Percentiles rank a stretch among this genome's conserved stretches.
Evolutionary conservation across 2,329 filamentous ascomycete genomes (phyloP).

Genomic region (Colletotrichum kahawae): DNA sequence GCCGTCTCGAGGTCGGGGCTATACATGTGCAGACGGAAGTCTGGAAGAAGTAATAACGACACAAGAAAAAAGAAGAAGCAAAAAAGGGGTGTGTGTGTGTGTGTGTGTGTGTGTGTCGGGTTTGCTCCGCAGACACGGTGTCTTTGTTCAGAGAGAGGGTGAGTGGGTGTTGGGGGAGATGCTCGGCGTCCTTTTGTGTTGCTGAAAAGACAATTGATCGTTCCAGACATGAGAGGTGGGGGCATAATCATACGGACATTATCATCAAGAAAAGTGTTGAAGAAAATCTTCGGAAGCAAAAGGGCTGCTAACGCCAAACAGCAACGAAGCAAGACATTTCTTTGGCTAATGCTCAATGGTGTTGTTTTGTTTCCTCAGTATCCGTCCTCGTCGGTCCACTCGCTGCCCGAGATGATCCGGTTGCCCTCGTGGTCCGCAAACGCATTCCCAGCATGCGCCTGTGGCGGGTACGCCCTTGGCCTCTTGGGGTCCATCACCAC

Average conservation of each 20-base stretch:
- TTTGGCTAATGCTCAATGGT: neutral
- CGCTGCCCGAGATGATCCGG: conserved; percentile 66
- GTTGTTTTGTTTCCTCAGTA: conserved; percentile 40
- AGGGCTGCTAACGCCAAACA: neutral
- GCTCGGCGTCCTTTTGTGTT: neutral
- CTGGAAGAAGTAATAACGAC: conserved; percentile 4
- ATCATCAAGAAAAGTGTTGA: conserved; percentile 1
- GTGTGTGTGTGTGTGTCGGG: neutral
- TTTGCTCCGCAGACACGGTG: neutral
- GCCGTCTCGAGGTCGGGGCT: neutral
- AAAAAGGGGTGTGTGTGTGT: rapidly evolving
- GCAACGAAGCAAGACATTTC: neutral
- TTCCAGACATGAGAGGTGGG: neutral
- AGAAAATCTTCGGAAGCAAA: neutral
- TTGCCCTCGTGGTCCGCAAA: conserved; percentile 65
- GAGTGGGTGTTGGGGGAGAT: neutral
- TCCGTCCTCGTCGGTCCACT: conserved; percentile 71
- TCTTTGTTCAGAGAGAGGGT: neutral
- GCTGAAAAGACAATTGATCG: neutral
- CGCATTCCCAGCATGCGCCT: conserved; percentile 50
- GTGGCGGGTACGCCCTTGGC: conserved; percentile 57
- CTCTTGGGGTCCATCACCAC: conserved; percentile 66
- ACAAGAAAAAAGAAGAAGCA: neutral
- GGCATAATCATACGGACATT: conserved; percentile 21
- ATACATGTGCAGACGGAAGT: neutral